Evolutionary conservation across 2,329 filamentous ascomycete genomes (phyloP).

Genomic region (Fusarium nygamai): DNA sequence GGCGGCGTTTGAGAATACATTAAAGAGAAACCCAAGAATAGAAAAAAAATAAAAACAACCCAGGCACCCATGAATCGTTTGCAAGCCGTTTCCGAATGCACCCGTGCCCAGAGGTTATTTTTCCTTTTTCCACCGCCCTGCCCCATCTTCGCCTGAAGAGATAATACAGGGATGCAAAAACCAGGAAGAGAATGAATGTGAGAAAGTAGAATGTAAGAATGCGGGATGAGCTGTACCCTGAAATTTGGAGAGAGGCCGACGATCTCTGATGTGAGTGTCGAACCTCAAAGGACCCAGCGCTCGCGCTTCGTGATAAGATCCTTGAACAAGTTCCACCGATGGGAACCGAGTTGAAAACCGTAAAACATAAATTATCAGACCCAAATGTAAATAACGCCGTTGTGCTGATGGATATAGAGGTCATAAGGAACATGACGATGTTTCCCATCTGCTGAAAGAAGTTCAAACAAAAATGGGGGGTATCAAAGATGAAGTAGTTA

Average conservation of each 20-base stretch:
- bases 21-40: constrained; percentile 16
- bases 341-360: constrained; percentile 31
- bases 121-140: constrained; percentile 18
- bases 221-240: constrained; percentile 28
- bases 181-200: constrained; percentile 4
- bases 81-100: constrained; percentile 24
- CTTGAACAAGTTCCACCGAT: constrained; percentile 9
- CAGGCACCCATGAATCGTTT: constrained; percentile 12
- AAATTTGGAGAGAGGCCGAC: constrained; percentile 6
- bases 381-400: constrained; percentile 43
- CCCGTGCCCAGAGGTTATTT: constrained; percentile 20
- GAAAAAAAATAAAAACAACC: background rate
- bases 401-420: constrained; percentile 45
- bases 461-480: constrained; percentile 44
- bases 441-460: constrained; percentile 42
- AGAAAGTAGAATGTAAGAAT: constrained; percentile 1
- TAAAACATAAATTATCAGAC: constrained; percentile 38
- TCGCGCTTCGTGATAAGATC: constrained; percentile 24
- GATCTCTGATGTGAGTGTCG: background rate
- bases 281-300: constrained; percentile 15
- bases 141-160: constrained; percentile 16
- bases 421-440: constrained; percentile 45
- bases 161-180: constrained; percentile 14
- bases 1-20: constrained; percentile 21
- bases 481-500: constrained; percentile 52